A percentile compares a stretch with the other conserved stretches of the same genome.
Evolutionary conservation across 1,284 basidiomycete genomes (phyloP).

Genomic region (Malassezia slooffiae): DNA sequence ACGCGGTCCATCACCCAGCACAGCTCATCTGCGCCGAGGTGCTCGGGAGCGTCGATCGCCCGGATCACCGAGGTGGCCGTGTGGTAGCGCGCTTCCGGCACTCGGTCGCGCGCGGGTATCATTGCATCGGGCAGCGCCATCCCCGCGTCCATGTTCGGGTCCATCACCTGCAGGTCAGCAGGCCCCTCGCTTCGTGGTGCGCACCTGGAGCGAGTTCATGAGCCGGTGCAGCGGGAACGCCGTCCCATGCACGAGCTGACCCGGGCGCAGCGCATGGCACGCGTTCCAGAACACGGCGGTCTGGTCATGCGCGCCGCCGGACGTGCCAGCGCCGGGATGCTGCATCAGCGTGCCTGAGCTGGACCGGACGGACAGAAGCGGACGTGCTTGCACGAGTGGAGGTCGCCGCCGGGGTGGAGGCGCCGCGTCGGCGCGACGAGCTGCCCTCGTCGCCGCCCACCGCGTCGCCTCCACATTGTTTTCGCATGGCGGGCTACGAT

Average conservation of each 20-base stretch:
- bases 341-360: too few species aligned
- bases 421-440: too few species aligned
- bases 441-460: too few species aligned
- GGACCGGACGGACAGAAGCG: too few species aligned
- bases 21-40: not conserved
- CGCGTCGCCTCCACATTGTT: too few species aligned
- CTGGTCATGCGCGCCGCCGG: too few species aligned
- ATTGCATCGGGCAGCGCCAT: constrained; percentile 5
- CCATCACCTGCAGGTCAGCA: too few species aligned
- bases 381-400: too few species aligned
- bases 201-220: constrained; percentile 8
- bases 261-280: constrained; percentile 1
- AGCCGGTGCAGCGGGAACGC: constrained; percentile 6
- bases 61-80: too few species aligned
- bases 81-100: not conserved
- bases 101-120: not conserved
- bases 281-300: constrained; percentile 6
- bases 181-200: too few species aligned
- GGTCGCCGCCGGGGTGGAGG: too few species aligned
- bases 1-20: constrained; percentile 13
- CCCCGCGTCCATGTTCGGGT: constrained; percentile 12
- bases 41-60: not conserved
- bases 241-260: not conserved
- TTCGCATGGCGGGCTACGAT: constrained; percentile 4
- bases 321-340: too few species aligned